These are phyloP conservation scores for Sesbania bispinosa DNA, from an alignment of 306 rosid species.

Conservation along the genomic window DNA sequence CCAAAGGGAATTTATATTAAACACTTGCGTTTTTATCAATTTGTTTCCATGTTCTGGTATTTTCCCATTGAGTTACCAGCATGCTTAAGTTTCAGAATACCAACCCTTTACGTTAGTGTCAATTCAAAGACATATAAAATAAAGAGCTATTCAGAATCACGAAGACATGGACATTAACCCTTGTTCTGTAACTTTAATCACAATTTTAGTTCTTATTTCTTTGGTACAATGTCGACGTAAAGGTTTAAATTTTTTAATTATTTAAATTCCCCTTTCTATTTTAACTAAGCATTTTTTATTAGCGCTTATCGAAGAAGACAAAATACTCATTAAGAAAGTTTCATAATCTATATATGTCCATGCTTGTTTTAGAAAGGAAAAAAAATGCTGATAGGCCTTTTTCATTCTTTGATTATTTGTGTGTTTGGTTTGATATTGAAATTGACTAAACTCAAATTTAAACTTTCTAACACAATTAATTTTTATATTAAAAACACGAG, in stretches of 20 bases:
- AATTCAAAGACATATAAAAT: constrained; percentile 12
- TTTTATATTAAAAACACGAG: no score
- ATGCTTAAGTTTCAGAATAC: neutral
- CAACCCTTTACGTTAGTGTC: constrained; percentile 21
- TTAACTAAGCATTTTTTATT: neutral
- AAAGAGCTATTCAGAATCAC: constrained; percentile 4
- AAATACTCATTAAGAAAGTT: neutral
- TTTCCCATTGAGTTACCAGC: no score
- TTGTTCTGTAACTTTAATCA: constrained; percentile 8
- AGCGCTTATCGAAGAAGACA: neutral
- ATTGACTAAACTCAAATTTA: no score
- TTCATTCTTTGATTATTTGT: no score
- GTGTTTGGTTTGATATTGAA: no score
- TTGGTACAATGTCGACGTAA: neutral
- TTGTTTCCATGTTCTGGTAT: constrained; percentile 22
- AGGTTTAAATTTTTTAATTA: neutral
- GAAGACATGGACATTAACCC: no score
- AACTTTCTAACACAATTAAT: no score
- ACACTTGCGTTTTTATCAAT: no score
- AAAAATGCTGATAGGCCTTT: no score
- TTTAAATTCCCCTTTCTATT: neutral
- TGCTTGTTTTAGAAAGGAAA: neutral
- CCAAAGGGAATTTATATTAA: no score
- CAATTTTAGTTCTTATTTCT: neutral
- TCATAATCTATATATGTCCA: neutral